These are phyloP conservation scores for Solidago caesia DNA, from an alignment of 129 eudicot species.

Conservation along the genomic window DNA sequence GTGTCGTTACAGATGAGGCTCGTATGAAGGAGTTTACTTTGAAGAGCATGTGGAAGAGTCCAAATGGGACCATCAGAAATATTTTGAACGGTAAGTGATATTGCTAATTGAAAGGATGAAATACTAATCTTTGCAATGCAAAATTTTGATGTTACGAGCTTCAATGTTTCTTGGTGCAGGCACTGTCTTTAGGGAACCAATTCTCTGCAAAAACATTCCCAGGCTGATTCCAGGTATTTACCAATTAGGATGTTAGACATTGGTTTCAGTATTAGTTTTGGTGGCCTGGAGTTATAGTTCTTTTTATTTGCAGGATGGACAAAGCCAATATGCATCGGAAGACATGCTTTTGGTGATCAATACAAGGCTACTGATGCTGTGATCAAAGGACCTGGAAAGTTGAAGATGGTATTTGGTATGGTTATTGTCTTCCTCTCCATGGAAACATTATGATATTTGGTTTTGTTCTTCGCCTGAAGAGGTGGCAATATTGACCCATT, in stretches of 20 bases:
- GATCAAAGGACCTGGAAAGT: slow-evolving; percentile 89
- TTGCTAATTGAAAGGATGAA: not conserved
- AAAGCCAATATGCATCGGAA: slow-evolving; percentile 94
- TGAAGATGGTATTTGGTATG: slow-evolving; percentile 85
- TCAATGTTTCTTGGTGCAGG: slow-evolving; percentile 31
- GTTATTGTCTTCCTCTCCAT: not conserved
- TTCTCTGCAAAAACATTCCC: slow-evolving; percentile 73
- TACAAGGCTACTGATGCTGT: slow-evolving; percentile 91
- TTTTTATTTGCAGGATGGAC: slow-evolving; percentile 67
- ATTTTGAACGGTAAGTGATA: slow-evolving; percentile 56
- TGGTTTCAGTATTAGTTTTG: not conserved
- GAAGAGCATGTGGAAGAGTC: slow-evolving; percentile 83
- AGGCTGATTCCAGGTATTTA: slow-evolving; percentile 55
- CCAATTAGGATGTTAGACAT: not conserved
- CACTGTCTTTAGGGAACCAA: slow-evolving; percentile 75
- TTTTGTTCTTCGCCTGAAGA: not conserved
- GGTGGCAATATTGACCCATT: not conserved
- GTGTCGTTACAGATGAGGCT: slow-evolving; percentile 67
- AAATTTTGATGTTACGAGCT: not conserved
- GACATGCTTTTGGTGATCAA: slow-evolving; percentile 99
- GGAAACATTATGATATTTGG: slow-evolving; percentile 1
- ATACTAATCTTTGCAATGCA: slow-evolving; percentile 3
- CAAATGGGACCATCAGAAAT: slow-evolving; percentile 72
- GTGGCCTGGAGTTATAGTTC: slow-evolving; percentile 1
- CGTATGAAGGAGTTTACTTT: slow-evolving; percentile 73